Conservation (phyloP, 345 rosid genomes). For the Euphorbia peplus region DNA sequence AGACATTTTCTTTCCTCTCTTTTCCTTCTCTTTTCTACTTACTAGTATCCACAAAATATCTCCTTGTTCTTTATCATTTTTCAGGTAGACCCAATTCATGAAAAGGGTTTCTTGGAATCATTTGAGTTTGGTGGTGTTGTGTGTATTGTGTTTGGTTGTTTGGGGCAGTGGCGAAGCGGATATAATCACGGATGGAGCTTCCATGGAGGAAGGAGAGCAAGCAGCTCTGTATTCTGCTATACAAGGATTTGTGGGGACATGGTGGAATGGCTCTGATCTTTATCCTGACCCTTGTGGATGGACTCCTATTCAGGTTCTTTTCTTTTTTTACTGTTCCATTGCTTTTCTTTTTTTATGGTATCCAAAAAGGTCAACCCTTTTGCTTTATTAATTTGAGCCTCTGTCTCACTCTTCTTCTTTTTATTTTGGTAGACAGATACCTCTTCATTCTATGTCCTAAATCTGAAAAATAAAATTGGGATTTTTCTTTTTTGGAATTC, state of each 20-base stretch:
- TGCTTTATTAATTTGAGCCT: not conserved
- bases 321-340: constrained; percentile 26
- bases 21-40: constrained; percentile 7
- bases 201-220: constrained; percentile 72
- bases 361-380: not conserved
- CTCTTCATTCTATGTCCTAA: too few species aligned
- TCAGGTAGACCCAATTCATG: constrained; percentile 9
- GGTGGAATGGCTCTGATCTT: constrained; percentile 91
- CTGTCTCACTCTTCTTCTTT: not conserved
- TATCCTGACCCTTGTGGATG: constrained; percentile 98
- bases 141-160: constrained; percentile 33
- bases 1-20: constrained; percentile 8
- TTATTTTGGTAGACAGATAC: not conserved
- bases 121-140: constrained; percentile 35
- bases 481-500: not conserved
- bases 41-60: not conserved
- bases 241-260: constrained; percentile 79
- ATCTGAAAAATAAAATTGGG: not conserved
- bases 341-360: too few species aligned
- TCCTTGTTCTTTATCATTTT: not conserved
- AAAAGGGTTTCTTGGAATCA: constrained; percentile 10
- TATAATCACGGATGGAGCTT: constrained; percentile 48
- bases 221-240: constrained; percentile 65
- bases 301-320: constrained; percentile 84
- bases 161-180: constrained; percentile 44